Evolutionary conservation across 2,329 filamentous ascomycete genomes (phyloP).

Genomic region (Penicillium sp.): DNA sequence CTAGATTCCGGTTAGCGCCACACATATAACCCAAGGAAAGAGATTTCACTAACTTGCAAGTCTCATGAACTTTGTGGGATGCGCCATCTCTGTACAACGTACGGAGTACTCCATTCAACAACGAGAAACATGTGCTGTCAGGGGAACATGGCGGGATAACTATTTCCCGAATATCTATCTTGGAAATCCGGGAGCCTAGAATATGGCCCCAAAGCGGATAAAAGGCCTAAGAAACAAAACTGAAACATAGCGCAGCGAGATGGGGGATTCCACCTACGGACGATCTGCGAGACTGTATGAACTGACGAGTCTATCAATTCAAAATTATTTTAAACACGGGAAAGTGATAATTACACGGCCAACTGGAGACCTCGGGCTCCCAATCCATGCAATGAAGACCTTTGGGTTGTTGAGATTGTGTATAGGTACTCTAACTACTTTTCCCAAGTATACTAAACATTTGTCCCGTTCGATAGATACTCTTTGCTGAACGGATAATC

Average conservation of each 20-base stretch:
- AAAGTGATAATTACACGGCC: neutral
- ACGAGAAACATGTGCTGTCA: neutral
- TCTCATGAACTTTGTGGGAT: neutral
- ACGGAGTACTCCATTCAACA: neutral
- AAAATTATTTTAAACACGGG: neutral
- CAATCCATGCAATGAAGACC: neutral
- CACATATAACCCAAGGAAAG: neutral
- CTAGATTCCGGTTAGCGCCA: constrained; percentile 20
- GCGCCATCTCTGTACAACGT: neutral
- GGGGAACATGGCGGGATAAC: neutral
- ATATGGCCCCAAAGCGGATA: neutral
- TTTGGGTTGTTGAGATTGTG: neutral
- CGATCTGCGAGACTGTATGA: neutral
- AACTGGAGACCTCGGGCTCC: no score
- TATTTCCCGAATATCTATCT: neutral
- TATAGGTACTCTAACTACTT: neutral
- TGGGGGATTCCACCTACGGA: neutral
- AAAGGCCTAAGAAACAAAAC: neutral
- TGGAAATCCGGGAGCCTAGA: no score
- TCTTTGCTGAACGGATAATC: constrained; percentile 23
- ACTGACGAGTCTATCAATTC: neutral
- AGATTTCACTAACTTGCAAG: neutral
- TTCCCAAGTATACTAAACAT: neutral
- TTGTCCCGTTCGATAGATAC: neutral
- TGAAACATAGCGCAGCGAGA: neutral